Evolutionary conservation across 108 stramenopile genomes (phyloP).

Genomic region (Seminavis robusta): DNA sequence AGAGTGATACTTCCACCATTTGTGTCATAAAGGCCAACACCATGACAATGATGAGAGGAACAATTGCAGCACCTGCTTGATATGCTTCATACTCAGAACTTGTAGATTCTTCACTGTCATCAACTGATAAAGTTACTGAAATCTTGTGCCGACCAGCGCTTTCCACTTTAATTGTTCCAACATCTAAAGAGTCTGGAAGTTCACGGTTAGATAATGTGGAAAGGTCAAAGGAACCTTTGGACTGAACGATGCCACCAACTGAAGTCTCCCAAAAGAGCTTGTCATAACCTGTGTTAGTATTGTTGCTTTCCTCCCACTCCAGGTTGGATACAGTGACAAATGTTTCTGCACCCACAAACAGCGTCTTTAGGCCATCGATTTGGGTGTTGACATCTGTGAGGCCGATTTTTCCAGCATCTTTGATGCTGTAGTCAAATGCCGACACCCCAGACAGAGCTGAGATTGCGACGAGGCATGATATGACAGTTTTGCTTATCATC

Average conservation of each 20-base stretch:
- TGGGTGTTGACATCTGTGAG: conserved; percentile 21
- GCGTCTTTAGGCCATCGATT: conserved; percentile 13
- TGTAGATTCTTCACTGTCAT: not conserved
- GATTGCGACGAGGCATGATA: too few relatives aligned
- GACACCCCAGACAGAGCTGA: too few relatives aligned
- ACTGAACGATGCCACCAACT: conserved; percentile 16
- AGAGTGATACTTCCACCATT: conserved; percentile 34
- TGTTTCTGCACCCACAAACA: conserved; percentile 13
- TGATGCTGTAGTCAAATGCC: too few relatives aligned
- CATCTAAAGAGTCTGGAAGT: conserved; percentile 22
- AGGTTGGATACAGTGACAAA: conserved; percentile 16
- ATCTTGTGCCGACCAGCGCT: conserved; percentile 11
- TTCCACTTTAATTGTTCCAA: conserved; percentile 8
- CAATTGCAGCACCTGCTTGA: conserved; percentile 38
- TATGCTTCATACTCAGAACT: conserved; percentile 30
- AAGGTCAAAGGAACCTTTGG: conserved; percentile 9
- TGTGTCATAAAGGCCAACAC: conserved; percentile 44
- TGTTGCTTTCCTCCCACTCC: conserved; percentile 26
- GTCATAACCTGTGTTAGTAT: not conserved
- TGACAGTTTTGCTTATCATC: too few relatives aligned
- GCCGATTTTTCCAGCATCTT: too few relatives aligned
- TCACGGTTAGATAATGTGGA: conserved; percentile 8
- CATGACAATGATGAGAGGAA: conserved; percentile 56
- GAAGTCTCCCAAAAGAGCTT: conserved; percentile 12
- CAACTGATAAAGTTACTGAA: conserved; percentile 13